Conservation (phyloP, 441 rosid species). For the Macaranga tanarius region DNA sequence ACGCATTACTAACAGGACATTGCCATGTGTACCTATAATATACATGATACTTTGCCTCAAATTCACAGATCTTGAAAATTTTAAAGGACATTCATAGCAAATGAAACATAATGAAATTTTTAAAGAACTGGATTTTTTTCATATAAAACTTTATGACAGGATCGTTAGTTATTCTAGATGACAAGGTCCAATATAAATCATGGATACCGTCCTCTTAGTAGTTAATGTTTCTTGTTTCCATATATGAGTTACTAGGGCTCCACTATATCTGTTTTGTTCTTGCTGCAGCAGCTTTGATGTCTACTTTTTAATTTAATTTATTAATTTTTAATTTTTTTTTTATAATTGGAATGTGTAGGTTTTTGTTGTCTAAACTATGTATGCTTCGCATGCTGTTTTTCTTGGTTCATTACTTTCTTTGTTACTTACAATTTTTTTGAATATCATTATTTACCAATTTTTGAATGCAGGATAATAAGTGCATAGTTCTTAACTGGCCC, state of each 20-base stretch:
- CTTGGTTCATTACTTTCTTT: not conserved
- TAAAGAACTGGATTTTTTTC: not conserved
- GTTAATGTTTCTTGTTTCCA: not conserved
- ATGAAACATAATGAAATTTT: not conserved
- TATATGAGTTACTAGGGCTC: not conserved
- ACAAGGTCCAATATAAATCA: not conserved
- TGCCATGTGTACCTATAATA: not conserved
- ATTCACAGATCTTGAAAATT: not conserved
- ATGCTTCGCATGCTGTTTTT: not conserved
- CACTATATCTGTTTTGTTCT: not conserved
- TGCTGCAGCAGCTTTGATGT: not conserved
- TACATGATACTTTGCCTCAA: too few species aligned
- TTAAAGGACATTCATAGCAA: not conserved
- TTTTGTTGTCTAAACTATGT: not conserved
- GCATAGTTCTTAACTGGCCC: conserved; percentile 52
- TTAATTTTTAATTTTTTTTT: not conserved
- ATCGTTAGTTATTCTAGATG: not conserved
- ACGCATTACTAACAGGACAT: not conserved
- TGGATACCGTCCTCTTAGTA: not conserved
- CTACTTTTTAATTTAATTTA: not conserved
- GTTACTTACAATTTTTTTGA: not conserved
- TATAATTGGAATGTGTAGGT: not conserved
- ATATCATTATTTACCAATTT: not conserved
- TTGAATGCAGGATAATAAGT: conserved; percentile 50
- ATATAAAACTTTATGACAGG: not conserved